These are phyloP conservation scores for Coemansia sp. DNA, from an alignment of 192 early-diverging fungal species.

Conservation along the genomic window DNA sequence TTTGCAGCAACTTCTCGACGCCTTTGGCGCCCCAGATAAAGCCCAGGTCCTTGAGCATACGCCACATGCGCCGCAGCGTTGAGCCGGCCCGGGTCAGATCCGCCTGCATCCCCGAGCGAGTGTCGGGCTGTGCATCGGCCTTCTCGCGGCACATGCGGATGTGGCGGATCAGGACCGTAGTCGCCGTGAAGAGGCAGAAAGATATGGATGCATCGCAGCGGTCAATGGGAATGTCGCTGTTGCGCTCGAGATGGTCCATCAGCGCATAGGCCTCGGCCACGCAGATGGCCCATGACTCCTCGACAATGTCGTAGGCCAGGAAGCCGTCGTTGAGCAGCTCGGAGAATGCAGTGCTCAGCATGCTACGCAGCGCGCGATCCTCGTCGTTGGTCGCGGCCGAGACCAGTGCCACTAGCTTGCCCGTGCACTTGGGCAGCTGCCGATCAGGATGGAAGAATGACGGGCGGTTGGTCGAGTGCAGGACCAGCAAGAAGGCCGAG, in stretches of 20 bases:
- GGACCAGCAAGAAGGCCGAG: slow-evolving; percentile 17
- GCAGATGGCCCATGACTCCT: slow-evolving; percentile 37
- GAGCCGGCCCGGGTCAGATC: slow-evolving; percentile 5
- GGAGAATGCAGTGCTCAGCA: slow-evolving; percentile 28
- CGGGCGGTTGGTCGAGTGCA: slow-evolving; percentile 41
- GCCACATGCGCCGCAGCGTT: slow-evolving; percentile 33
- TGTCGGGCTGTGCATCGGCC: neutral
- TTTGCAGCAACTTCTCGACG: slow-evolving; percentile 33
- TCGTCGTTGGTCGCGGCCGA: slow-evolving; percentile 11
- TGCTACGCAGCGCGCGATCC: slow-evolving; percentile 26
- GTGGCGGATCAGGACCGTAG: slow-evolving; percentile 40
- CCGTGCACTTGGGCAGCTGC: slow-evolving; percentile 6
- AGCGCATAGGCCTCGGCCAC: slow-evolving; percentile 22
- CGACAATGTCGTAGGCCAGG: slow-evolving; percentile 32
- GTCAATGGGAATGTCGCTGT: slow-evolving; percentile 41
- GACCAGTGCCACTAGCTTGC: slow-evolving; percentile 1
- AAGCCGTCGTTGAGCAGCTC: slow-evolving; percentile 40
- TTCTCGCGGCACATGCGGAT: slow-evolving; percentile 25
- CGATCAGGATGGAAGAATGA: slow-evolving; percentile 24
- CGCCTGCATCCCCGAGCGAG: neutral
- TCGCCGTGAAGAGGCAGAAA: slow-evolving; percentile 32
- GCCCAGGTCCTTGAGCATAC: slow-evolving; percentile 34
- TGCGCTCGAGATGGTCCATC: slow-evolving; percentile 29
- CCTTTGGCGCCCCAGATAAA: slow-evolving; percentile 32
- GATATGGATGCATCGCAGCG: slow-evolving; percentile 34